Base-by-base conservation (phyloP, 352 stramenopile species). In the Pythium rhizo-oryzae region DNA sequence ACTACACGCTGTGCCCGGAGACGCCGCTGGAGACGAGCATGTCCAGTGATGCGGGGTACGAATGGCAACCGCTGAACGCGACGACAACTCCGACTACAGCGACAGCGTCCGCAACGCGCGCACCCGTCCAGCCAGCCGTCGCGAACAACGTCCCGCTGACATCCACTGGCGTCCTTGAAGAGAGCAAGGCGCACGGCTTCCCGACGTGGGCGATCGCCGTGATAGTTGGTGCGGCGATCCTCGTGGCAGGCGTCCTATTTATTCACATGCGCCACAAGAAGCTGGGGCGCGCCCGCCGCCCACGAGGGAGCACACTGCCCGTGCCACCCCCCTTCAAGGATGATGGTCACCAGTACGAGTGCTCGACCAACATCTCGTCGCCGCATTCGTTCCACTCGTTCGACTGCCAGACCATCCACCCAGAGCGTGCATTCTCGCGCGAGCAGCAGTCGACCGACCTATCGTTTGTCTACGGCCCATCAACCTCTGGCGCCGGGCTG, bases 161-260 rank as follows among this genome's bases (percentile, higher is more conserved):
- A n/a, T 25, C 53, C 15, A 39, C 33, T 8, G 12, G 33, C 11
- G 46, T 39, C 18, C 7, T 33, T 16, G 35, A 46, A 19, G 7
- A 24, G 19, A 12, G 24, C 19, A 33, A 18, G 23, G n/a, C 19
- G 11, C 12, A 33, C 19, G 15, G 46, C 11, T 44, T 59, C 11
- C 59, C 59, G 2, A 49, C 35, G 13, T 66, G 59, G 59, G 21
- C n/a, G 24, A 59, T 66, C 47, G 35, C 21, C 37, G 59, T 44
- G 8, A 25, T 65, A 8, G 59, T 37, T 8, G 59, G 47, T 0
- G 49, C 21, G n/a, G 47, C 35, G 7, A 47, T 52, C 4, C 33
- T 49, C 18, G n/a, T 49, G 6, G 59, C 15, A 11, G 33, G 19
- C 33, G n/a, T 66, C n/a, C n/a, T 39, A 2, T 49, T 53, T 6